Base-by-base conservation (phyloP, 78 protist genomes). In the Guillardia theta region DNA sequence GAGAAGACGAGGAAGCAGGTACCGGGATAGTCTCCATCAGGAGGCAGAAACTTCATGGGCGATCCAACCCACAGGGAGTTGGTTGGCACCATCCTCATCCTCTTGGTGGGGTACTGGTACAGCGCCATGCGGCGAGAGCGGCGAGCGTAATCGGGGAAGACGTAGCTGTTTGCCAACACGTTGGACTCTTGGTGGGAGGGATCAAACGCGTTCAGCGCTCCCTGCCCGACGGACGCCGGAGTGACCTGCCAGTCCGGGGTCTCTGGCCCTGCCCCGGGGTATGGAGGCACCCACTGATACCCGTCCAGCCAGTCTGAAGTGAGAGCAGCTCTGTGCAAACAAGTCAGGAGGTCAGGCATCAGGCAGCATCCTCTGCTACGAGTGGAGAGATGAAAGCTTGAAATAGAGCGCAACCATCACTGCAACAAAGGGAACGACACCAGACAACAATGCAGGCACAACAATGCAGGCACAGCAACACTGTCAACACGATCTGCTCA, bases 21-120 rank as follows among this genome's bases (percentile, higher is more conserved):
- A 36, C 90, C 90, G 6, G 90, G 90, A 30, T 78, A 78, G 90
- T 78, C 90, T 4, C 90, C 90, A 30, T 78, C 90, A 36, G 90
- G 90, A 8, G 90, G 90, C 19, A 78, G 8, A 36, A 78, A 43
- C 48, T 78, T 78, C 48, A 44, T n/a, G 6, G 90, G 90, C 37
- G 90, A 78, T 18, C 90, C 90, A 3, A 78, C 90, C 90, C 90
- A 78, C 45, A 78, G 90, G 37, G 18, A 22, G 41, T 12, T 45
- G 43, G 48, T 6, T 8, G 45, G 90, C 62, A 53, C 62, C 33
- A 53, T 18, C 33, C 62, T 12, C 45, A 43, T 12, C 18, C 41
- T 8, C 21, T 8, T 3, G 46, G 21, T 24, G 9, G 83, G 83
- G 46, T 36, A 43, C 83, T 70, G 83, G 33, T 36, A 12, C 33